Evolutionary conservation across 371 early-diverging fungal genomes (phyloP), one percentile per base, ranked within the genome.

Genomic region (Synchytrium microbalum): DNA sequence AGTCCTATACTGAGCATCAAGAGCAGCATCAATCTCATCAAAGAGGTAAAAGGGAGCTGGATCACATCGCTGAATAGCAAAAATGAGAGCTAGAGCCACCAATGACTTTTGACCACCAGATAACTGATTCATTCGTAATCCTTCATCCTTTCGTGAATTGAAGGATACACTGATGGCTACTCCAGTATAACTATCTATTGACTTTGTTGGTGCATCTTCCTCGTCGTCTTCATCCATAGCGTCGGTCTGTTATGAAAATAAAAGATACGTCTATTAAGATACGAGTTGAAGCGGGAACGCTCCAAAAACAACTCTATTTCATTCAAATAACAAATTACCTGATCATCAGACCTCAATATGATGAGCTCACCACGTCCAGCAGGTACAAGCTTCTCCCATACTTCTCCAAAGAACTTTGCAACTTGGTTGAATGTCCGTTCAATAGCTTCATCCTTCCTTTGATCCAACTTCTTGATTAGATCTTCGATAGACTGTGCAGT

Each of bases 21-120:
- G 78, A 63, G 97, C 99, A 31, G 99, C 99, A 82, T 99, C 99
- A 77, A 99, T 96, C 81, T 99, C 99, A 82, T 99, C 99, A 86
- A 99, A 98, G 65, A 99, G 79, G 75, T 99, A 99, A 74, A 99
- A 99, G 2, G 99, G 99, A 46, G 99, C 96, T 23, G 97, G 98
- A 68, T 99, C 99, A 73, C 95, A 93, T 67, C 87, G 85, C 77
- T 99, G 99, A 67, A 99, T 97, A 2, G 99, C 93, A 78, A 99
- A 98, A 56, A 99, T 98, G 38, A 99, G 78, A 10, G 96, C 93
- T 58, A 99, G 80, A 0, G 99, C 98, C 3, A 99, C 95, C 46
- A 99, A 83, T 29, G 98, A 93, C 72, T 99, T 99, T 80, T 99
- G 99, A 0, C 99, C 99, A 24, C 99, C 99, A 16, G 96, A 95